Evolutionary conservation across 2,329 filamentous ascomycete species (phyloP).

Genomic region (Colletotrichum lentis): DNA sequence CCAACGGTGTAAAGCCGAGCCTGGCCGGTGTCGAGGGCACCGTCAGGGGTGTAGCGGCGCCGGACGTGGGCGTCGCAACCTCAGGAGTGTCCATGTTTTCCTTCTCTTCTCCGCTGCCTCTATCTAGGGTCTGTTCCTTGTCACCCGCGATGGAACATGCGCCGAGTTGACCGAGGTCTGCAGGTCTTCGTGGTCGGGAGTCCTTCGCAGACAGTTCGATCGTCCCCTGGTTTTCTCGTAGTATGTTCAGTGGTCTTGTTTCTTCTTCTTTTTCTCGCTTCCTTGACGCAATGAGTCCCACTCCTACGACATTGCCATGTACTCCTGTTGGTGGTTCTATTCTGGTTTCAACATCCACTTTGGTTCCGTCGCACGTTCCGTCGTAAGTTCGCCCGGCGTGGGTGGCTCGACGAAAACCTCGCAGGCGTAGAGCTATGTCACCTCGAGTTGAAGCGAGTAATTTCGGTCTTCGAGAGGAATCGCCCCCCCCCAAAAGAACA

Average conservation of each 20-base stretch:
- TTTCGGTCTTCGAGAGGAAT: conserved; percentile 1
- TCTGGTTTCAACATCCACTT: conserved; percentile 8
- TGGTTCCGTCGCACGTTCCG: conserved; percentile 22
- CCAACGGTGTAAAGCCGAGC: conserved; percentile 69
- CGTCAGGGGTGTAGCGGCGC: conserved; percentile 31
- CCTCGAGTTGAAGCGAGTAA: neutral
- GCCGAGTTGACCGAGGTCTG: neutral
- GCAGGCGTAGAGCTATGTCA: conserved; percentile 2
- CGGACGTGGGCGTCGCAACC: conserved; percentile 30
- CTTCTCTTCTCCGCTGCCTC: conserved; percentile 10
- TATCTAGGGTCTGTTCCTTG: neutral
- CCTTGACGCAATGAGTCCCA: conserved; percentile 32
- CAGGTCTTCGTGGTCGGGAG: neutral
- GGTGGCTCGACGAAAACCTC: conserved; percentile 10
- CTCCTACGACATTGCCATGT: conserved; percentile 35
- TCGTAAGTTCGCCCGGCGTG: conserved; percentile 11
- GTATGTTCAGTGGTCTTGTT: neutral
- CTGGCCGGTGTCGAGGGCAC: conserved; percentile 41
- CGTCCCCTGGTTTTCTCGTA: neutral
- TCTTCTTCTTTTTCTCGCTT: neutral
- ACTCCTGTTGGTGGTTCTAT: conserved; percentile 8
- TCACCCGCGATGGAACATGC: conserved; percentile 1
- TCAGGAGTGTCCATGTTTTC: conserved; percentile 35
- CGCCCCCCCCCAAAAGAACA: neutral
- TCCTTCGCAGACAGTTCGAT: conserved; percentile 7